Percentiles rank a stretch among this genome's conserved stretches.
Evolutionary conservation across 805 yeast species (phyloP).

Genomic region (Candida adriatica): DNA sequence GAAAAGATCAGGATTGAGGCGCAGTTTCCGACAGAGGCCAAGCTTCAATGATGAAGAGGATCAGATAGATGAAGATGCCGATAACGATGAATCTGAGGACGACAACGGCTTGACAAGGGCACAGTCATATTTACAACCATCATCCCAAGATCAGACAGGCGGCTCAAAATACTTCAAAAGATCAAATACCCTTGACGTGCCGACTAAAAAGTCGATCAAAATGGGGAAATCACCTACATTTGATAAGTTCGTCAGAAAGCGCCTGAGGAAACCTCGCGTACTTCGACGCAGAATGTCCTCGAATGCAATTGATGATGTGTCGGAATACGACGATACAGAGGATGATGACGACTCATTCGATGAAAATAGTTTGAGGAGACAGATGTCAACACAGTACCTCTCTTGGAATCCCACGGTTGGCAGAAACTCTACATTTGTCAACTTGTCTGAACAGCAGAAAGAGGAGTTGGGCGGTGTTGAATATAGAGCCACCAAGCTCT

Average conservation of each 20-base stretch:
- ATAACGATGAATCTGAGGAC: conserved; percentile 5
- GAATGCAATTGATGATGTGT: conserved; percentile 18
- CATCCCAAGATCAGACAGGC: conserved; percentile 30
- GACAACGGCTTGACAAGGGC: conserved; percentile 24
- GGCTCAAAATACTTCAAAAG: conserved; percentile 34
- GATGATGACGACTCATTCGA: conserved; percentile 29
- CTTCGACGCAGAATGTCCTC: conserved; percentile 23
- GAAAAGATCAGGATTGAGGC: conserved; percentile 14
- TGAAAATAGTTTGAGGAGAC: conserved; percentile 22
- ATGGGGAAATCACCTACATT: conserved; percentile 40
- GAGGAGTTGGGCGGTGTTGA: conserved; percentile 97
- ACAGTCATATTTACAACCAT: conserved; percentile 29
- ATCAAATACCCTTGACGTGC: conserved; percentile 42
- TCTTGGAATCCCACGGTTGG: conserved; percentile 93
- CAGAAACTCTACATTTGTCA: conserved; percentile 86
- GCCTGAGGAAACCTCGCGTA: conserved; percentile 24
- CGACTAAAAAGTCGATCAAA: conserved; percentile 16
- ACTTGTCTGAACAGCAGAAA: conserved; percentile 73
- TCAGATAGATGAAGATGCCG: conserved; percentile 4
- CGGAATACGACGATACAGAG: conserved; percentile 8
- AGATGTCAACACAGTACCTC: conserved; percentile 57
- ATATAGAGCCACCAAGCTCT: conserved; percentile 77
- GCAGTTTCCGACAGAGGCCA: conserved; percentile 7
- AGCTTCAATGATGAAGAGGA: conserved; percentile 1
- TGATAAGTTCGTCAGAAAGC: conserved; percentile 33